phyloP scores from a whole-genome alignment of 2,329 filamentous ascomycete species.

The Pestalotiopsis sp. region DNA sequence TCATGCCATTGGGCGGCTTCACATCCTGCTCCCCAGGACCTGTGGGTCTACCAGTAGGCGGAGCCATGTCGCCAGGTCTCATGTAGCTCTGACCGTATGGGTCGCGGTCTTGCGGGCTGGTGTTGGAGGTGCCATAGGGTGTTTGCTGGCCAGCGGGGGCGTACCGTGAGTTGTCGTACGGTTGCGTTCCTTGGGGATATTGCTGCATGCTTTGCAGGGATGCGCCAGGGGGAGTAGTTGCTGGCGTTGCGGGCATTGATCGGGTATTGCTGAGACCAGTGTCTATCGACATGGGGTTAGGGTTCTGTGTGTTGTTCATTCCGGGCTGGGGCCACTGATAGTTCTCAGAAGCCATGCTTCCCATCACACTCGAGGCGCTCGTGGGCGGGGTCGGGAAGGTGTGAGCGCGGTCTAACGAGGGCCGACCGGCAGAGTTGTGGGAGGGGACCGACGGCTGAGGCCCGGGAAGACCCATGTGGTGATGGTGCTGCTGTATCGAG shows the following conservation, averaged over 20 bases:
- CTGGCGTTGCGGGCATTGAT: slow-evolving; percentile 89
- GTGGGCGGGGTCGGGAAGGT: slow-evolving; percentile 94
- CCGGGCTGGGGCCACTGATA: slow-evolving; percentile 76
- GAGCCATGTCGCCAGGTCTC: slow-evolving; percentile 87
- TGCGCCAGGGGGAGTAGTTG: slow-evolving; percentile 83
- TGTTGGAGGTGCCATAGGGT: slow-evolving; percentile 68
- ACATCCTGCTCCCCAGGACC: slow-evolving; percentile 67
- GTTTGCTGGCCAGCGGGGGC: slow-evolving; percentile 69
- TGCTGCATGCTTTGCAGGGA: slow-evolving; percentile 77
- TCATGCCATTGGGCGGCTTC: slow-evolving; percentile 68
- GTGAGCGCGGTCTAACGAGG: slow-evolving; percentile 80
- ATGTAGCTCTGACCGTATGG: slow-evolving; percentile 74
- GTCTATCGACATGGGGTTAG: slow-evolving; percentile 79
- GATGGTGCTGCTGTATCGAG: slow-evolving; percentile 70
- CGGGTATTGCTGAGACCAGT: slow-evolving; percentile 76
- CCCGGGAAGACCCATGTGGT: slow-evolving; percentile 61
- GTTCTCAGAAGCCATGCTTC: slow-evolving; percentile 72
- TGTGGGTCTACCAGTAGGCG: slow-evolving; percentile 66
- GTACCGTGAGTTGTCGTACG: slow-evolving; percentile 77
- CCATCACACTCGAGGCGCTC: slow-evolving; percentile 84
- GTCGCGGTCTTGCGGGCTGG: slow-evolving; percentile 59
- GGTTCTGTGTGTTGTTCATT: slow-evolving; percentile 63
- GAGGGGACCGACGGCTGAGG: slow-evolving; percentile 60
- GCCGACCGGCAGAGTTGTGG: slow-evolving; percentile 74
- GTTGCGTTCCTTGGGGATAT: slow-evolving; percentile 70